phyloP scores from a whole-genome alignment of 257 asterid genomes.

The Capsicum pubescens region DNA sequence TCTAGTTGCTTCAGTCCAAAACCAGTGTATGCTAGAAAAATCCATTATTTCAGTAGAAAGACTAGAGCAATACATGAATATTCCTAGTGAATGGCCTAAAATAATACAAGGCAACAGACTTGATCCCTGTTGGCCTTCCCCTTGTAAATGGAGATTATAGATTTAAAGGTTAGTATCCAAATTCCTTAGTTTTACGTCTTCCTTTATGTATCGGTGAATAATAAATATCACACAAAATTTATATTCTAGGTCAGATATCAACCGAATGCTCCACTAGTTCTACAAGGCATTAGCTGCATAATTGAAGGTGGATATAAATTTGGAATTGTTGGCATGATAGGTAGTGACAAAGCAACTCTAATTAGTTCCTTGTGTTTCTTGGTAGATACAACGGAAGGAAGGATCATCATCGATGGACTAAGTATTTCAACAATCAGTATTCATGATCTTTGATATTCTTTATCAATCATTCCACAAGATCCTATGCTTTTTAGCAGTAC shows the following conservation, averaged over 20 bases:
- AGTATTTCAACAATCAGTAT: constrained; percentile 37
- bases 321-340: constrained; percentile 50
- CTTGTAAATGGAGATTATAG: constrained; percentile 39
- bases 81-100: constrained; percentile 46
- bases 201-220: background rate
- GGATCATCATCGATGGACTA: constrained; percentile 37
- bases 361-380: constrained; percentile 43
- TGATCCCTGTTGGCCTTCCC: constrained; percentile 38
- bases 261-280: constrained; percentile 39
- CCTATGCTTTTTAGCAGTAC: constrained; percentile 44
- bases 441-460: constrained; percentile 40
- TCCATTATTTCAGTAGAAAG: constrained; percentile 47
- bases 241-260: constrained; percentile 42
- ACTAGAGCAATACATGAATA: constrained; percentile 43
- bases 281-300: constrained; percentile 41
- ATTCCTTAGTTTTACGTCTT: background rate
- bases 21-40: constrained; percentile 44
- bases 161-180: constrained; percentile 39
- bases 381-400: constrained; percentile 44
- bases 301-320: constrained; percentile 45
- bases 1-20: constrained; percentile 36
- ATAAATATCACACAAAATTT: background rate
- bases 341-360: constrained; percentile 49
- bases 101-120: constrained; percentile 36
- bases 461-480: constrained; percentile 47